Percentiles rank a stretch among this genome's conserved stretches.
Evolutionary conservation across 208 protist species (phyloP).

Genomic region (Wallacemonas sp.): DNA sequence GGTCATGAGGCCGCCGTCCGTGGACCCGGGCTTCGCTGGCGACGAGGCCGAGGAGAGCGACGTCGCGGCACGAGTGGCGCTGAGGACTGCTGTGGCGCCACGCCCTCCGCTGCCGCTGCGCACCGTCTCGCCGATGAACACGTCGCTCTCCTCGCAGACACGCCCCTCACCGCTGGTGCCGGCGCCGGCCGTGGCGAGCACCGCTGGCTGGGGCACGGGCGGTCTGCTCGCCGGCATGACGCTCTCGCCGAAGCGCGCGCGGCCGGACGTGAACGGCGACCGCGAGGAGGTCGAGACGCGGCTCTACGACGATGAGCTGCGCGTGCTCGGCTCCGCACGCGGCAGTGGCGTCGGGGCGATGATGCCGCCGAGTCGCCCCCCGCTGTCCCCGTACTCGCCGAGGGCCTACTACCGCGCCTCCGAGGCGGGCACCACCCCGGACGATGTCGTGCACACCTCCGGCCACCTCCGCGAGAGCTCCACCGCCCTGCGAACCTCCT

Average conservation of each 20-base stretch:
- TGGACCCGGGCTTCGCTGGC: not conserved
- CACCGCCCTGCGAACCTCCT: not conserved
- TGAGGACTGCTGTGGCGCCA: not conserved
- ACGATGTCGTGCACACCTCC: too few species aligned
- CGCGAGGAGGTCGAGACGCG: not conserved
- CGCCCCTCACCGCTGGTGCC: not conserved
- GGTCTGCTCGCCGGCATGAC: too few species aligned
- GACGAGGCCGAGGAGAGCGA: not conserved
- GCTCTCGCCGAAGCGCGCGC: too few species aligned
- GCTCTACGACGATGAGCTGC: not conserved
- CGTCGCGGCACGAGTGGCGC: too few species aligned
- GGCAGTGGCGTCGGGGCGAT: not conserved
- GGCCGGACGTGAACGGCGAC: too few species aligned
- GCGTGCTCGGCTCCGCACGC: not conserved
- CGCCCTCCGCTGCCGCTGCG: not conserved
- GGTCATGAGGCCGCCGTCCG: not conserved
- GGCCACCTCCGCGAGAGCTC: too few species aligned
- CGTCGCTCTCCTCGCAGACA: slow-evolving; percentile 5
- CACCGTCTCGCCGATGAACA: slow-evolving; percentile 1
- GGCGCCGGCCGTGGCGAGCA: not conserved
- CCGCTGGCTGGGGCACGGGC: too few species aligned
- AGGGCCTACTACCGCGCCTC: slow-evolving; percentile 1
- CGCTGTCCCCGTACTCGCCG: slow-evolving; percentile 11
- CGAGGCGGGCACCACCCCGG: not conserved
- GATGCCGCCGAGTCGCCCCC: slow-evolving; percentile 5